A percentile compares a stretch with the other conserved stretches of the same genome.
phyloP scores from a whole-genome alignment of 768 basidiomycete species.

The Agaricus blazei region DNA sequence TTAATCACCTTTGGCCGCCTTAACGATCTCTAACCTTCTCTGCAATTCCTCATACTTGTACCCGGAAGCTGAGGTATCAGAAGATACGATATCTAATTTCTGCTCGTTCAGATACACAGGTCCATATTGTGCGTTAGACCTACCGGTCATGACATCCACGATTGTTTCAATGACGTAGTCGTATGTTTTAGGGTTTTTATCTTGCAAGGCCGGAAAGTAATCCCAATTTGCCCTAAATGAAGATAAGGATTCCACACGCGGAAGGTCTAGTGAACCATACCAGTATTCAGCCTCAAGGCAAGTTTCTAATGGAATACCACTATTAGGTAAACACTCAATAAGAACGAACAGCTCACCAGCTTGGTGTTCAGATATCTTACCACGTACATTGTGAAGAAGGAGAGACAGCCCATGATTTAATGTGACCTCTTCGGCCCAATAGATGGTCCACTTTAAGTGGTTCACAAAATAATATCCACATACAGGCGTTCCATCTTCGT shows the following conservation, averaged over 20 bases:
- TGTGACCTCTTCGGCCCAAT: slow-evolving; percentile 4
- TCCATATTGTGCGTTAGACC: neutral
- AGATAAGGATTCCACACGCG: neutral
- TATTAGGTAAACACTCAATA: neutral
- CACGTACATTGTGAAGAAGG: neutral
- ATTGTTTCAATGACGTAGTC: neutral
- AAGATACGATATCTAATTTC: neutral
- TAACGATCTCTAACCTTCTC: neutral
- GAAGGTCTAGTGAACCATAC: neutral
- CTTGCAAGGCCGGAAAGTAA: neutral
- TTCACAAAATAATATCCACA: slow-evolving; percentile 8
- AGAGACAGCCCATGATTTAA: neutral
- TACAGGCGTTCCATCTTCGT: neutral
- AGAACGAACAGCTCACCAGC: neutral
- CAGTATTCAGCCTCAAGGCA: slow-evolving; percentile 8
- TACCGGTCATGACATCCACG: slow-evolving; percentile 4
- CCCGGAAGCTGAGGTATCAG: neutral
- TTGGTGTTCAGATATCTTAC: neutral
- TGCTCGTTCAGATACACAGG: neutral
- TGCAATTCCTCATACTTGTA: neutral
- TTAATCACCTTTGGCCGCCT: neutral
- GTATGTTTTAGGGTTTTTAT: neutral
- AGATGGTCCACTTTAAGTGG: neutral
- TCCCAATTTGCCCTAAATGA: slow-evolving; percentile 3
- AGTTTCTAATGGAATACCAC: neutral